Evolutionary conservation across 2,329 filamentous ascomycete species (phyloP), one percentile per base, ranked within the genome.

Genomic region (Triangularia verruculosa): DNA sequence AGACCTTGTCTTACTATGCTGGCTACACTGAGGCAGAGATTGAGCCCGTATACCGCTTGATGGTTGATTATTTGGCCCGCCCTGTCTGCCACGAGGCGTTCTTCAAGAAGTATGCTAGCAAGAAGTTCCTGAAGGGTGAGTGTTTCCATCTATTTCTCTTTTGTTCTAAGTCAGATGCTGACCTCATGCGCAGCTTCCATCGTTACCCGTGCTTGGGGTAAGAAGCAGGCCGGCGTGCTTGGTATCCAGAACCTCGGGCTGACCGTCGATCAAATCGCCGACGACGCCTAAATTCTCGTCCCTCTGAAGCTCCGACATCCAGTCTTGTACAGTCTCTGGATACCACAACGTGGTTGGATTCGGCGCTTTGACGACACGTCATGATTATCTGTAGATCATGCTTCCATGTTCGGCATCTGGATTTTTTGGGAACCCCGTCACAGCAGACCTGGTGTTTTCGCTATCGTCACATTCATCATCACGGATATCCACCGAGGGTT

Each of bases 91-190:
- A 99, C 74, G 94, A 98, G 76, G 96, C 95, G 39, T 97, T 99
- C 83, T 98, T 97, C 85, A 97, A 96, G 86, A 99, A 99, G 79
- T 99, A 99, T 77, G 95, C 95, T 62, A 96, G 92, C 86, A 99
- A 98, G 84, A 97, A 97, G 80, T 99, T 98, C 80, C 81, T 98
- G 72, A 99, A 99, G 82, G 93, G 94, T 79, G 84, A 61, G 30
- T 55, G 15, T 20, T 17, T 32, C n/a, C 12, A n/a, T 4, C 20
- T 27, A 32, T 3, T 25, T 15, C 52, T 22, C 24, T 47, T 15
- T 59, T 27, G 20, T 56, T 22, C 32, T n/a, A n/a, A 24, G 39
- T n/a, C 27, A 43, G 11, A 15, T 62, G 51, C 64, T 69, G 68
- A 76, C 68, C 71, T 53, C 2, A 1, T 5, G 9, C 4, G 39